A percentile compares a stretch with the other conserved stretches of the same genome.
Conservation (phyloP, 2,329 filamentous ascomycete species). For the Stemphylium vesicarium region DNA sequence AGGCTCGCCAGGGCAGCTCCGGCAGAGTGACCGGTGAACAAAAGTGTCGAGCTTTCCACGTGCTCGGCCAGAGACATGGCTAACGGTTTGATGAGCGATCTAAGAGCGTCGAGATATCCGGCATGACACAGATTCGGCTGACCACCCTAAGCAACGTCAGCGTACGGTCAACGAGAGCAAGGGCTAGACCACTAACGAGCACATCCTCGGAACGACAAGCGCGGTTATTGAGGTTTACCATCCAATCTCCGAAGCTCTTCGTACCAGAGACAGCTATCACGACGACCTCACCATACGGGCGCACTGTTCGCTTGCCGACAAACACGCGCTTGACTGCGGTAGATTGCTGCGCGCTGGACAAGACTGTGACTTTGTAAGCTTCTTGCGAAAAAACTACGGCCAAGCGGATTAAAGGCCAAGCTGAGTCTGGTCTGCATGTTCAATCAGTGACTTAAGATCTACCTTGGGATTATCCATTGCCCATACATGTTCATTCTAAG, state of each 20-base stretch:
- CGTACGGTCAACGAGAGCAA: background rate
- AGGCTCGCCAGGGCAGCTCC: slow-evolving; percentile 2
- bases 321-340: background rate
- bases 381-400: background rate
- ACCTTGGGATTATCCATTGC: background rate
- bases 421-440: background rate
- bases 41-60: background rate
- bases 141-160: background rate
- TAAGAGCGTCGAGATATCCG: background rate
- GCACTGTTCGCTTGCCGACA: background rate
- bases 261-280: slow-evolving; percentile 1
- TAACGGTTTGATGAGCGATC: background rate
- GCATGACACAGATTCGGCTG: background rate
- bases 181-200: background rate
- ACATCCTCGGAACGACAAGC: background rate
- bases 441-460: background rate
- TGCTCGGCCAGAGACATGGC: background rate
- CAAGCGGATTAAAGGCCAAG: slow-evolving; percentile 1
- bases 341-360: background rate
- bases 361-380: background rate
- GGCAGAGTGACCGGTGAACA: slow-evolving; percentile 4
- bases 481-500: background rate
- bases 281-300: background rate
- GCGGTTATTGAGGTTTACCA: background rate
- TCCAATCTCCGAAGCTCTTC: background rate